These are phyloP conservation scores for Termitomyces sp. DNA, from an alignment of 768 basidiomycete species.

Conservation along the genomic window DNA sequence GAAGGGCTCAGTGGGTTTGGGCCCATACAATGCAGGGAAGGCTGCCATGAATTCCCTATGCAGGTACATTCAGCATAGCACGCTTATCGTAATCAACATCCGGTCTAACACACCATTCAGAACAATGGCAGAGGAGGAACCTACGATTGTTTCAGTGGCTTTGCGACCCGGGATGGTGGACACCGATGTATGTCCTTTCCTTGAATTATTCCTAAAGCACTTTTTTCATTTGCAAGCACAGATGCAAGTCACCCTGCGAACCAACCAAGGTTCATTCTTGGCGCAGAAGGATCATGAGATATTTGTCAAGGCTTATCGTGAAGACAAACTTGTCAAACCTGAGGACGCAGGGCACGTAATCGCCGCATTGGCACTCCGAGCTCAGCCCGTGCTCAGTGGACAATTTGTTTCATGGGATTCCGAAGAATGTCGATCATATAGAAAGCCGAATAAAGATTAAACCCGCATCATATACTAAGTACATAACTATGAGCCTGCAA, in stretches of 20 bases:
- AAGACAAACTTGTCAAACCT: conserved; percentile 73
- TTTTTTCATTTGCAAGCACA: conserved; percentile 23
- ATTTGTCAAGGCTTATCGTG: conserved; percentile 55
- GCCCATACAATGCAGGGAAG: conserved; percentile 78
- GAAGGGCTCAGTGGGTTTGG: conserved; percentile 69
- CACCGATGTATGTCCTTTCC: conserved; percentile 55
- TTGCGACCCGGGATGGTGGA: conserved; percentile 88
- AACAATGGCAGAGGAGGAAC: conserved; percentile 83
- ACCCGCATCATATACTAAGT: not conserved
- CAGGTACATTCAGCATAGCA: conserved; percentile 40
- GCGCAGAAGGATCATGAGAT: conserved; percentile 44
- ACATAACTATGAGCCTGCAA: too few relatives aligned
- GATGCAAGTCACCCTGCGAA: conserved; percentile 69
- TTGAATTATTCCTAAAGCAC: not conserved
- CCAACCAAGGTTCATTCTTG: conserved; percentile 53
- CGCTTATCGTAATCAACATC: not conserved
- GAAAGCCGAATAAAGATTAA: conserved; percentile 17
- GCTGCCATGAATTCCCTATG: conserved; percentile 88
- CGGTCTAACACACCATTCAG: conserved; percentile 31
- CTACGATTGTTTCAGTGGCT: conserved; percentile 68
- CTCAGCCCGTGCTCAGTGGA: conserved; percentile 62
- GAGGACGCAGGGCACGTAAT: conserved; percentile 76
- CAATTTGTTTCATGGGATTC: conserved; percentile 81
- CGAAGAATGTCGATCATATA: conserved; percentile 60
- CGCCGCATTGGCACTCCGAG: conserved; percentile 68